Evolutionary conservation across 257 asterid genomes (phyloP), one percentile per base, ranked within the genome.

Genomic region (Solanum tacnaense): DNA sequence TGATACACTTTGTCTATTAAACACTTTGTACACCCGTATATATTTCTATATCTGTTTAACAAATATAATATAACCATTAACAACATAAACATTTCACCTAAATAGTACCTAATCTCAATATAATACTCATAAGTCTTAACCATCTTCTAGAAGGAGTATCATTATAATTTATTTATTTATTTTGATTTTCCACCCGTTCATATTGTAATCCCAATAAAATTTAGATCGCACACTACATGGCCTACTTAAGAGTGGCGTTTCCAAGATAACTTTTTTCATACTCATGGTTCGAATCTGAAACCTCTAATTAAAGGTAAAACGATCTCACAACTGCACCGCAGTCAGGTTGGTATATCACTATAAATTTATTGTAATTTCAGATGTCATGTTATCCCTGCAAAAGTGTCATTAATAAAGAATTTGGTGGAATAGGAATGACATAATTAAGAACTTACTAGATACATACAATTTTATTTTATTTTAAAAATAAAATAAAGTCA

Each of bases 191-290:
- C 21, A 52, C 3, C 23, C 8, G 23, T 15, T 52, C 20, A 52
- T 52, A 52, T 52, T 52, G 8, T 52, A 15, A 52, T 52, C 3
- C 23, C 21, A 6, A 16, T 1, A 2, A 16, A 52, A 16, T 52
- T 52, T 52, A 1, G 0, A 52, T 52, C 9, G 8, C 21, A 16
- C 9, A 16, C 7, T 46, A 5, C 21, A 49, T 0, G 1, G 3
- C 9, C 3, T 16, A 52, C 2, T 52, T 0, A 0, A 5, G 1
- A 16, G 9, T 52, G 0, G 0, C 3, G 9, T 16, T 52, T 52
- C 0, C 9, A 52, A 52, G 0, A 52, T 52, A 52, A 52, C 1
- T 52, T 52, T 52, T 52, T 52, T 52, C 9, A 52, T 52, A 6
- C 23, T 16, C 4, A 2, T 5, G 7, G 0, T 0, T 52, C 0